Evolutionary conservation across 768 basidiomycete genomes (phyloP), one percentile per base, ranked within the genome.

Genomic region (Tulasnella calospora): DNA sequence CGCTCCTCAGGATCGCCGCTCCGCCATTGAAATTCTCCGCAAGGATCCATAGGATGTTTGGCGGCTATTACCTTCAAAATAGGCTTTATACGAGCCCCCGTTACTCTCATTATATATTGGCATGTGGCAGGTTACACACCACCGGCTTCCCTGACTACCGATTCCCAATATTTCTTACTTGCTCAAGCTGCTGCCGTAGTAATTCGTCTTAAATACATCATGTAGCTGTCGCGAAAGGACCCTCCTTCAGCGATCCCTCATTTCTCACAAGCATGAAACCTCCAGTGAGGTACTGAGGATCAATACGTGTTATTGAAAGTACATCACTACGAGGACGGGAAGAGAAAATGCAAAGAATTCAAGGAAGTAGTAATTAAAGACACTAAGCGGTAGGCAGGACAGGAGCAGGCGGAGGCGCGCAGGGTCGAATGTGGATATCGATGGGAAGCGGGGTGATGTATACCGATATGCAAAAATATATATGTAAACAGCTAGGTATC

Each of bases 1-100:
- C 85, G 88, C 90, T 9, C 92, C 92, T 7, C 85, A 86, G 9
- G 90, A 92, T 81, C 85, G 86, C 19, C 88, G 90, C 61, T 87
- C 83, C 27, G 92, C 90, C 0, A 83, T 87, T 41, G 88, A 90
- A 77, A 87, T 93, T 74, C 81, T 88, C 47, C 27, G 13, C 10
- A 27, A 67, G 27, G 35, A 67, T 30, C 4, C 5, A 46, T 7
- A 67, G 30, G 90, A 33, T 7, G 15, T 67, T 67, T 27, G 35
- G 35, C 61, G 61, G 61, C 61, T 67, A 67, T 12, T 51, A 9
- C 27, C 61, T 7, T 35, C 30, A 67, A 67, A 67, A 35, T 4
- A 12, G 13, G 61, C 30, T 67, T 35, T 67, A 2, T 12, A 67
- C 27, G 10, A 27, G 61, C 61, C 35, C n/a, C 13, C 61, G 23